Evolutionary conservation across 2,329 filamentous ascomycete genomes (phyloP).

Genomic region (Mycosphaerella arachidis): DNA sequence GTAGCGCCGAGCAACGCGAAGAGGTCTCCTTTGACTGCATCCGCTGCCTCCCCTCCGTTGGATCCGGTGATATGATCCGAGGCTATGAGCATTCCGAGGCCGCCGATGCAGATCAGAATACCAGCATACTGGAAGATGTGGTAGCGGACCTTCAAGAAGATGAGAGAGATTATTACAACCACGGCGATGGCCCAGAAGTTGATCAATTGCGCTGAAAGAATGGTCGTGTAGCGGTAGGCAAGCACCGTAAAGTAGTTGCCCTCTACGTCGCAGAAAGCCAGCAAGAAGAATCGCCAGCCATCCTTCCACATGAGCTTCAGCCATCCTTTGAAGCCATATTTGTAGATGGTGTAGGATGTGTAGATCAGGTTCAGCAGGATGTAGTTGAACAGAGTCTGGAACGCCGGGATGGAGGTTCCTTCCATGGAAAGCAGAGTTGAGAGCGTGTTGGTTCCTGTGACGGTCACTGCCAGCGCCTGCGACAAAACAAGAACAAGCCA

Average conservation of each 20-base stretch:
- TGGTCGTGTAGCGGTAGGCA: slow-evolving; percentile 87
- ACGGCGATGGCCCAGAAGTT: slow-evolving; percentile 98
- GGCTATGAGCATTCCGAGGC: slow-evolving; percentile 79
- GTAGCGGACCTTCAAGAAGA: slow-evolving; percentile 83
- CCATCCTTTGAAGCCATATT: slow-evolving; percentile 72
- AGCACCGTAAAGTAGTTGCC: slow-evolving; percentile 98
- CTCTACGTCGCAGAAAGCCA: slow-evolving; percentile 89
- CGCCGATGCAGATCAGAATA: slow-evolving; percentile 85
- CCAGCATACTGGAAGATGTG: slow-evolving; percentile 78
- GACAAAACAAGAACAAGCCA: slow-evolving; percentile 72
- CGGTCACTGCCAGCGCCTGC: slow-evolving; percentile 81
- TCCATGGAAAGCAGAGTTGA: slow-evolving; percentile 65
- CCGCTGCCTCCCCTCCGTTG: slow-evolving; percentile 62
- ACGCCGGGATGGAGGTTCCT: slow-evolving; percentile 80
- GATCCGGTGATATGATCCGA: slow-evolving; percentile 78
- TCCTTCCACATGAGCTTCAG: slow-evolving; percentile 58
- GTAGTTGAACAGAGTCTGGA: slow-evolving; percentile 96
- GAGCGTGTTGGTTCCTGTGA: slow-evolving; percentile 90
- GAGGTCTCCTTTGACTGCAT: slow-evolving; percentile 84
- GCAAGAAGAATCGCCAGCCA: slow-evolving; percentile 90
- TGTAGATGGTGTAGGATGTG: slow-evolving; percentile 71
- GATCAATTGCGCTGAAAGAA: slow-evolving; percentile 88
- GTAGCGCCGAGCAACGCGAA: slow-evolving; percentile 87
- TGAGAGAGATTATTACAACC: slow-evolving; percentile 79
- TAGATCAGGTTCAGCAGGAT: slow-evolving; percentile 77